phyloP scores from a whole-genome alignment of 73 alveolate species.

The Paramecium caudatum region DNA sequence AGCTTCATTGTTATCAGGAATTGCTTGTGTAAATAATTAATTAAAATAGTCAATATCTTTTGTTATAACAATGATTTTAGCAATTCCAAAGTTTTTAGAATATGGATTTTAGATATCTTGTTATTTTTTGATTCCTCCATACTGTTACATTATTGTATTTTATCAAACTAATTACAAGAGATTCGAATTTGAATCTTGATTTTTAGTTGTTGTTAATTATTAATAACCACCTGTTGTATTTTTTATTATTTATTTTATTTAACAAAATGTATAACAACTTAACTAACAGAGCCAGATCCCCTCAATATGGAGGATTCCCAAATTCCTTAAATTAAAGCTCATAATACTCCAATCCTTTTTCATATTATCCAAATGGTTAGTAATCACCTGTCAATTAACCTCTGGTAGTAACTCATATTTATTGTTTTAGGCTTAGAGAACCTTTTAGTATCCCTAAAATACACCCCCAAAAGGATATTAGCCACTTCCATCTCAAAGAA shows the following conservation, averaged over 20 bases:
- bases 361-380: not conserved
- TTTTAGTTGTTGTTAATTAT: too few relatives aligned
- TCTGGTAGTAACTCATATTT: not conserved
- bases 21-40: not conserved
- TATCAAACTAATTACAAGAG: not conserved
- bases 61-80: not conserved
- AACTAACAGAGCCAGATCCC: slow-evolving; percentile 48
- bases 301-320: not conserved
- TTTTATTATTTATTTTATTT: too few relatives aligned
- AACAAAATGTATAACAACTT: too few relatives aligned
- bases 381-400: slow-evolving; percentile 31
- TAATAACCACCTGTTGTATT: too few relatives aligned
- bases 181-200: not conserved
- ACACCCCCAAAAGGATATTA: slow-evolving; percentile 18
- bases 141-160: not conserved
- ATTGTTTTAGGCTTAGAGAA: not conserved
- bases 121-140: not conserved
- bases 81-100: not conserved
- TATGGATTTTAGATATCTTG: slow-evolving; percentile 6
- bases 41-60: not conserved
- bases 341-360: not conserved
- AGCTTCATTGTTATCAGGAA: not conserved
- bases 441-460: not conserved
- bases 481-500: not conserved
- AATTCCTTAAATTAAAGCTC: not conserved